Percentiles rank a stretch among this genome's conserved stretches.
phyloP scores from a whole-genome alignment of 345 rosid species.

The Euphorbia pulcherrima region DNA sequence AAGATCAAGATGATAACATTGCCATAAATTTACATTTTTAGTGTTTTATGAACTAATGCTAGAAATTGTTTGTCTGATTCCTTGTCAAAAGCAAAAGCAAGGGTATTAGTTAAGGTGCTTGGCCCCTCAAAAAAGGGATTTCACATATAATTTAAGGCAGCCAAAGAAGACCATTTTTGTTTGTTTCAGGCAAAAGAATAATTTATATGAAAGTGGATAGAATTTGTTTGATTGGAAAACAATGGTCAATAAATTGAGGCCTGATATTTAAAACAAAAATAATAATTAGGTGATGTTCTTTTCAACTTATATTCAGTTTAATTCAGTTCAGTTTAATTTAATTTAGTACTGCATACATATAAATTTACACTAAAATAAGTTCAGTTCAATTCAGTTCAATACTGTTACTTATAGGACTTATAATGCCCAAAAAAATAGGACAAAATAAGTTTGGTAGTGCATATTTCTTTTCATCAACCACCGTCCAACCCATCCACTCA shows the following conservation, averaged over 20 bases:
- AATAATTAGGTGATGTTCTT: background rate
- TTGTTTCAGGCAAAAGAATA: background rate
- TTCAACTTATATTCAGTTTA: too few relatives aligned
- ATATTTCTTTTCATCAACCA: background rate
- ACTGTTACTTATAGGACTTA: too few relatives aligned
- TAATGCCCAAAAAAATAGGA: background rate
- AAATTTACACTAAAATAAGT: too few relatives aligned
- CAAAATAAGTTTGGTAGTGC: background rate
- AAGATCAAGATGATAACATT: too few relatives aligned
- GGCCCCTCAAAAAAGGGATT: background rate
- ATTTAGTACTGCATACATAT: too few relatives aligned
- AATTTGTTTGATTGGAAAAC: background rate
- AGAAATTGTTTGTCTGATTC: too few relatives aligned
- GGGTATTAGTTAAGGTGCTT: background rate
- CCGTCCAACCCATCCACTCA: background rate
- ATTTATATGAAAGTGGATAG: background rate
- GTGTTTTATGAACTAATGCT: too few relatives aligned
- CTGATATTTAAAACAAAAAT: background rate
- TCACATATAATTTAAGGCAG: background rate
- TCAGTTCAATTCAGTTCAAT: too few relatives aligned
- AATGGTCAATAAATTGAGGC: background rate
- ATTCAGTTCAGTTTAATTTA: too few relatives aligned
- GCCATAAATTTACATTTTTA: too few relatives aligned
- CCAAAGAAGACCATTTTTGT: background rate
- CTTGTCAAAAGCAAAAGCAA: background rate